phyloP scores from a whole-genome alignment of 2,329 filamentous ascomycete genomes.

The Aphanoascus verrucosus region DNA sequence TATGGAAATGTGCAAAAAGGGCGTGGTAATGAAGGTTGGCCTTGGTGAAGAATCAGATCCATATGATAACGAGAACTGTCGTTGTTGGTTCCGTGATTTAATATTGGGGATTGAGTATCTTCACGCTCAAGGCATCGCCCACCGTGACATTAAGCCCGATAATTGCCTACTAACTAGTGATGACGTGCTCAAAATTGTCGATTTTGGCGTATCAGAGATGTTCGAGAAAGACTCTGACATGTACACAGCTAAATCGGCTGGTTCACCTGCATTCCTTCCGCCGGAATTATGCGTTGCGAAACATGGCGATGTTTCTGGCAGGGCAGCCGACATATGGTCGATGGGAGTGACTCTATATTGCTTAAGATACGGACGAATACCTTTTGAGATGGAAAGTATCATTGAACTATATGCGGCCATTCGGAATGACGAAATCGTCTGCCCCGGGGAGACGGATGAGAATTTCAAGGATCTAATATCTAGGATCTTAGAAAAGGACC shows the following conservation, averaged over 20 bases:
- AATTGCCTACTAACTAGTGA: slow-evolving; percentile 85
- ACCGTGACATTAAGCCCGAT: slow-evolving; percentile 95
- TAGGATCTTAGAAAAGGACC: slow-evolving; percentile 72
- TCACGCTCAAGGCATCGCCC: slow-evolving; percentile 86
- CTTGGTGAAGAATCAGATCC: slow-evolving; percentile 73
- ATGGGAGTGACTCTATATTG: slow-evolving; percentile 96
- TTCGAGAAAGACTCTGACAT: slow-evolving; percentile 82
- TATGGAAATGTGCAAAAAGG: slow-evolving; percentile 97
- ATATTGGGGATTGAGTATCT: slow-evolving; percentile 92
- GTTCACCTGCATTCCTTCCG: slow-evolving; percentile 86
- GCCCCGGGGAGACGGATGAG: slow-evolving; percentile 54
- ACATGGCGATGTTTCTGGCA: slow-evolving; percentile 79
- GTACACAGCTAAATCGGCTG: slow-evolving; percentile 85
- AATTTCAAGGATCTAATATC: slow-evolving; percentile 64
- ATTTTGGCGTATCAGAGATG: slow-evolving; percentile 99
- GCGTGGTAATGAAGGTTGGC: slow-evolving; percentile 91
- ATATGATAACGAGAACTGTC: slow-evolving; percentile 69
- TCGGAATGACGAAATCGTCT: slow-evolving; percentile 53
- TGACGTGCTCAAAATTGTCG: slow-evolving; percentile 90
- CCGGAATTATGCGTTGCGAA: slow-evolving; percentile 81
- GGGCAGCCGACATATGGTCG: slow-evolving; percentile 91
- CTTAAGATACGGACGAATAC: slow-evolving; percentile 75
- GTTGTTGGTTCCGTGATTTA: slow-evolving; percentile 89
- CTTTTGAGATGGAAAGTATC: slow-evolving; percentile 68
- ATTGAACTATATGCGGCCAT: slow-evolving; percentile 87